These are phyloP conservation scores for Durio zibethinus DNA, from an alignment of 345 rosid species.

Conservation along the genomic window DNA sequence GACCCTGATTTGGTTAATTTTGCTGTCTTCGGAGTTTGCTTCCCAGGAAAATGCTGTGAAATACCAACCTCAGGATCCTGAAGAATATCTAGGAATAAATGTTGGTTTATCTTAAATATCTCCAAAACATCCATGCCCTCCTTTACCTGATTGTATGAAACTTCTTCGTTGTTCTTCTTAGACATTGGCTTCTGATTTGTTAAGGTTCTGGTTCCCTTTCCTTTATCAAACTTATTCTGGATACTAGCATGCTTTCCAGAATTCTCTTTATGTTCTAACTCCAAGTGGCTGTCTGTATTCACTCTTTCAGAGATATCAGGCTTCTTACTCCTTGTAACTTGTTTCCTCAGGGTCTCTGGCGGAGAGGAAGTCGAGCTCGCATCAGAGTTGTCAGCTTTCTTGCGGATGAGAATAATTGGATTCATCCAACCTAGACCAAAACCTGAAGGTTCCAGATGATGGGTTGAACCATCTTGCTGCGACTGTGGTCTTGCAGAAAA, in stretches of 20 bases:
- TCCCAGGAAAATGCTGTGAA: conserved; percentile 29
- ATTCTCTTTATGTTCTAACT: neutral
- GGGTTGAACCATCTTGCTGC: conserved; percentile 23
- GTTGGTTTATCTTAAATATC: conserved; percentile 50
- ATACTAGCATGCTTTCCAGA: conserved; percentile 15
- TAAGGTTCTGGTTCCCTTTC: conserved; percentile 1
- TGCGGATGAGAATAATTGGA: conserved; percentile 44
- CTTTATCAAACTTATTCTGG: conserved; percentile 5
- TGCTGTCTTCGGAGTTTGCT: conserved; percentile 25
- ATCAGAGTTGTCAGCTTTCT: conserved; percentile 18
- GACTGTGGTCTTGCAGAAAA: conserved; percentile 21
- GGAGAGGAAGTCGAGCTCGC: conserved; percentile 15
- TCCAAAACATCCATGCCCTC: conserved; percentile 62
- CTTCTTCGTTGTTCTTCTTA: conserved; percentile 15
- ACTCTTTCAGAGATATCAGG: neutral
- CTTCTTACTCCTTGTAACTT: neutral
- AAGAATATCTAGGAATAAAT: conserved; percentile 45
- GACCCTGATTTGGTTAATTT: conserved; percentile 71
- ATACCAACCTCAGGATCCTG: conserved; percentile 39
- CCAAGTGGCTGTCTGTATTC: neutral
- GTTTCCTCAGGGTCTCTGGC: conserved; percentile 6
- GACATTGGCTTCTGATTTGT: conserved; percentile 15
- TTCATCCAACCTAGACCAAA: conserved; percentile 31
- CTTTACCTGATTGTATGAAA: conserved; percentile 35
- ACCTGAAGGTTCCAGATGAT: conserved; percentile 27